phyloP scores from a whole-genome alignment of 345 rosid genomes.

The Hibiscus trionum region DNA sequence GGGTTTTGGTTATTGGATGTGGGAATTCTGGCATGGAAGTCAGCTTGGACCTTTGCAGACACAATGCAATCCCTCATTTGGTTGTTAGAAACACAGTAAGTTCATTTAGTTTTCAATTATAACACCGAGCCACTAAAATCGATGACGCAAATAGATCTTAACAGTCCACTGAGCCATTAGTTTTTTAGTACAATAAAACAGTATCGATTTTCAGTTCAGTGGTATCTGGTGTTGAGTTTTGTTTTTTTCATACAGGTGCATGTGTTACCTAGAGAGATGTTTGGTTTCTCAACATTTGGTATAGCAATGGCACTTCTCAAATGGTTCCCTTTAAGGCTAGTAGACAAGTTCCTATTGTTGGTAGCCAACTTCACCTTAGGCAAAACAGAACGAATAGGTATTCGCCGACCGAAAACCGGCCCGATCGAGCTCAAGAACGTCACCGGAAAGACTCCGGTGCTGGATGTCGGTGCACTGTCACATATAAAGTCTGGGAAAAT shows the following conservation, averaged over 20 bases:
- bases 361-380: constrained; percentile 47
- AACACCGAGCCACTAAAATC: no score
- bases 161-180: no score
- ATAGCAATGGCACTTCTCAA: constrained; percentile 70
- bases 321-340: constrained; percentile 66
- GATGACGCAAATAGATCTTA: no score
- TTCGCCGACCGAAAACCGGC: constrained; percentile 84
- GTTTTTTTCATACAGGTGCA: constrained; percentile 45
- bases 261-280: constrained; percentile 84
- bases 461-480: constrained; percentile 77
- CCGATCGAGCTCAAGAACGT: constrained; percentile 76
- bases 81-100: constrained; percentile 62
- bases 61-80: constrained; percentile 57
- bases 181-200: no score
- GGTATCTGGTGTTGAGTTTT: no score
- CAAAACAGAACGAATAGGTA: constrained; percentile 67
- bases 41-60: constrained; percentile 64
- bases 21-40: constrained; percentile 96
- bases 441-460: constrained; percentile 89
- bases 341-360: constrained; percentile 52
- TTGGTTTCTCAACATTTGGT: constrained; percentile 83
- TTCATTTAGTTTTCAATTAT: neutral
- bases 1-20: constrained; percentile 73
- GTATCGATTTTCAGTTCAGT: no score
- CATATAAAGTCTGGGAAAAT: constrained; percentile 65